Percentiles rank a stretch among this genome's conserved stretches.
Conservation (phyloP, 2,329 filamentous ascomycete species). For the Phialophora verrucosa region DNA sequence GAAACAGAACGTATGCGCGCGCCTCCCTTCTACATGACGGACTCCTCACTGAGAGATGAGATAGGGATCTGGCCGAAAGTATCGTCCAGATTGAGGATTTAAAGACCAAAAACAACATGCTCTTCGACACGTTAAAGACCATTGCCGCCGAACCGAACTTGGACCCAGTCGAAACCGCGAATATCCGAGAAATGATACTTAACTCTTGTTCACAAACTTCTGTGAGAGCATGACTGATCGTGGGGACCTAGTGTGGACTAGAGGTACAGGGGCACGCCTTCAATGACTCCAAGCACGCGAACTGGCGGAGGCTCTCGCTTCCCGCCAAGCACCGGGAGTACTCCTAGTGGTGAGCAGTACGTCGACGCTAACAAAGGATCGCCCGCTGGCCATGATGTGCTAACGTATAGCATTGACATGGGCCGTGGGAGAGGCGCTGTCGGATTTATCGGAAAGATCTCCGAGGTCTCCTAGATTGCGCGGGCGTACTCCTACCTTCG, state of each 20-base stretch:
- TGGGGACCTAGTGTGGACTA: not conserved
- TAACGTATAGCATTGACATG: constrained; percentile 11
- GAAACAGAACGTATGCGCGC: not conserved
- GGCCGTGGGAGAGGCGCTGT: constrained; percentile 29
- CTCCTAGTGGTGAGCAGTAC: not conserved
- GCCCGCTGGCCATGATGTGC: not conserved
- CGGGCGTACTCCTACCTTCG: constrained; percentile 22
- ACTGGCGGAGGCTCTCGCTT: not conserved
- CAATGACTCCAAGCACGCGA: not conserved
- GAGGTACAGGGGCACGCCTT: not conserved
- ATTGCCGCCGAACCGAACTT: not conserved
- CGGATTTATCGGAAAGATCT: constrained; percentile 35
- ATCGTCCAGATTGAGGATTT: not conserved
- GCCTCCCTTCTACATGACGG: not conserved
- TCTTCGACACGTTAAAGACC: not conserved
- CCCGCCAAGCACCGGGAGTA: not conserved
- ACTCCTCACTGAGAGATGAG: not conserved
- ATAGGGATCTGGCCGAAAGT: not conserved
- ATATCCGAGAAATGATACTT: not conserved
- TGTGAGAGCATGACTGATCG: not conserved
- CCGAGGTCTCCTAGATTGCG: constrained; percentile 36
- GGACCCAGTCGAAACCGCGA: not conserved
- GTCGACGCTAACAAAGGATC: not conserved
- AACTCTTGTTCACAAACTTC: not conserved
- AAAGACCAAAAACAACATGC: constrained; percentile 1